Conservation (phyloP, 768 basidiomycete species). For the Lactarius tabidus region DNA sequence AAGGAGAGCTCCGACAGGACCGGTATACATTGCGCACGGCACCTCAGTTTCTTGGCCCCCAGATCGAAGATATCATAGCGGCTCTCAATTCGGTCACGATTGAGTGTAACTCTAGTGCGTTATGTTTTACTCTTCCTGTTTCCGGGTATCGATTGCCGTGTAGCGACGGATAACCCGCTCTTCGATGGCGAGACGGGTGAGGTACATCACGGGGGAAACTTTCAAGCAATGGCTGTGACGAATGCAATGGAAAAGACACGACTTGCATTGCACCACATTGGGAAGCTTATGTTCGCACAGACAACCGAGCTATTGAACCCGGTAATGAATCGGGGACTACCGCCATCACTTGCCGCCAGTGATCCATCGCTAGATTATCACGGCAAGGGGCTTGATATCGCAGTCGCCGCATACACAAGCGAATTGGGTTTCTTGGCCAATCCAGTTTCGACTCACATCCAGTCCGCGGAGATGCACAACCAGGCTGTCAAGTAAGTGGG, state of each 20-base stretch:
- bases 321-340: constrained; percentile 78
- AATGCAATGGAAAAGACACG: constrained; percentile 90
- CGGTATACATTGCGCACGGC: constrained; percentile 73
- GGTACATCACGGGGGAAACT: constrained; percentile 85
- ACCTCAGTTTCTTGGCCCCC: constrained; percentile 84
- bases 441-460: constrained; percentile 80
- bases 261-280: constrained; percentile 47
- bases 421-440: constrained; percentile 89
- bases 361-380: constrained; percentile 81
- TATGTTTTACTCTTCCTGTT: background rate
- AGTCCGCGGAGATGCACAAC: constrained; percentile 90
- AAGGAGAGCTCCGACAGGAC: constrained; percentile 74
- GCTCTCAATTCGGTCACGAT: constrained; percentile 60
- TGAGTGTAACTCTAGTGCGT: constrained; percentile 81
- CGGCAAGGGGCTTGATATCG: constrained; percentile 82
- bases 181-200: constrained; percentile 61
- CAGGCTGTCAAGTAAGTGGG: constrained; percentile 78
- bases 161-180: constrained; percentile 86
- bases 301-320: constrained; percentile 73
- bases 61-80: constrained; percentile 71
- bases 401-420: constrained; percentile 72
- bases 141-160: constrained; percentile 2
- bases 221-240: constrained; percentile 84
- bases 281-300: constrained; percentile 50
- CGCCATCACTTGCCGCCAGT: constrained; percentile 73